Conservation (phyloP, 2,329 filamentous ascomycete species). For the Incumbomyces delicatus region DNA sequence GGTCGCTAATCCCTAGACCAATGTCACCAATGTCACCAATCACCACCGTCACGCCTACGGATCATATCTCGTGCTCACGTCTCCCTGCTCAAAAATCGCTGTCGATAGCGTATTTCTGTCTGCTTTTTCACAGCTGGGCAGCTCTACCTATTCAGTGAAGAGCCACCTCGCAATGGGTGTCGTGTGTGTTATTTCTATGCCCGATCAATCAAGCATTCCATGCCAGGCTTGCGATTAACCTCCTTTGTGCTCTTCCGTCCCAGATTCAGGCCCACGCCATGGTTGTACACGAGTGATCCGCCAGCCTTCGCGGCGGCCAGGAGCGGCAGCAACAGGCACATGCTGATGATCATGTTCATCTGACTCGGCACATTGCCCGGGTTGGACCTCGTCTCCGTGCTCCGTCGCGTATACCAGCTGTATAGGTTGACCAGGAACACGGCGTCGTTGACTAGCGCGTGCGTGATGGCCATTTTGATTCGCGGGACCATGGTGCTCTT, state of each 20-base stretch:
- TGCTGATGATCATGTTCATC: constrained; percentile 18
- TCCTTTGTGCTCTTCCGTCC: constrained; percentile 18
- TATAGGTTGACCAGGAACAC: constrained; percentile 19
- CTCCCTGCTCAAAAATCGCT: too few relatives aligned
- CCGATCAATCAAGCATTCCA: constrained; percentile 5
- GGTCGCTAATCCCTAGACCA: too few relatives aligned
- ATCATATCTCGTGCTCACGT: too few relatives aligned
- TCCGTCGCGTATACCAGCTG: constrained; percentile 19
- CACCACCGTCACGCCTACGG: too few relatives aligned
- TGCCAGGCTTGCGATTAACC: constrained; percentile 7
- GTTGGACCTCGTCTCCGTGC: constrained; percentile 15
- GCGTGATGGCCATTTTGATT: constrained; percentile 20
- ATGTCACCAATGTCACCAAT: too few relatives aligned
- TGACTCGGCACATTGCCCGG: constrained; percentile 15
- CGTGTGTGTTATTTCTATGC: neutral
- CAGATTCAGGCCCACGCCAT: constrained; percentile 20
- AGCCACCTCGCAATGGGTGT: too few relatives aligned
- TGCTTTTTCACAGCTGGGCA: too few relatives aligned
- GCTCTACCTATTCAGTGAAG: too few relatives aligned
- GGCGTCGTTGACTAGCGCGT: constrained; percentile 19
- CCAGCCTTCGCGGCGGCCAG: constrained; percentile 17
- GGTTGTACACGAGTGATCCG: constrained; percentile 18
- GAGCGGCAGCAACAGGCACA: constrained; percentile 14
- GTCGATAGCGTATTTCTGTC: too few relatives aligned
- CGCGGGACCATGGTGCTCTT: constrained; percentile 21